A percentile compares a stretch with the other conserved stretches of the same genome.
These are phyloP conservation scores for Mucor sp. DNA, from an alignment of 371 early-diverging fungal species.

Conservation along the genomic window DNA sequence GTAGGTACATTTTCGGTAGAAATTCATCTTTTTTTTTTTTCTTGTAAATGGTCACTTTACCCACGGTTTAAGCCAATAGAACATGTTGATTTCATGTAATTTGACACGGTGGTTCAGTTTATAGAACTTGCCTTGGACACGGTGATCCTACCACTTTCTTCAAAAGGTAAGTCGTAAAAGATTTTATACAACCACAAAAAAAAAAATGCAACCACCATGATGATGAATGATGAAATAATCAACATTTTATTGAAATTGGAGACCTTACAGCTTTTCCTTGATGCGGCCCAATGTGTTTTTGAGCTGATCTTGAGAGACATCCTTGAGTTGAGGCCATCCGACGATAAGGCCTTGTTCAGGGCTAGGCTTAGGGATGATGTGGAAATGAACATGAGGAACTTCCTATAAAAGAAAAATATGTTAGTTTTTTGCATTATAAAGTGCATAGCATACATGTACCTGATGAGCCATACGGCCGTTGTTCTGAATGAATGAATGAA, in stretches of 20 bases:
- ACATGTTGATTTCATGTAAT: neutral
- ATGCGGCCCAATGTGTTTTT: slow-evolving; percentile 32
- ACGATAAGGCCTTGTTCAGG: slow-evolving; percentile 71
- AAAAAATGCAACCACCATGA: neutral
- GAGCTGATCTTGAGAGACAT: slow-evolving; percentile 39
- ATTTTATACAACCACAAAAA: neutral
- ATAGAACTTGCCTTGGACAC: slow-evolving; percentile 4
- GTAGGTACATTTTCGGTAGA: neutral
- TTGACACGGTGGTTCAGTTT: slow-evolving; percentile 9
- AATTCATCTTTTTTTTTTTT: slow-evolving; percentile 6
- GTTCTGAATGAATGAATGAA: slow-evolving; percentile 53
- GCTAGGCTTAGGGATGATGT: slow-evolving; percentile 84
- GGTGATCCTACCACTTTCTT: slow-evolving; percentile 6
- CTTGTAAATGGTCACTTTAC: slow-evolving; percentile 19
- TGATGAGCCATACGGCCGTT: slow-evolving; percentile 67
- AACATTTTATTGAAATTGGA: neutral
- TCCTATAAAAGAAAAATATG: slow-evolving; percentile 33
- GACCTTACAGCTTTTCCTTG: slow-evolving; percentile 36
- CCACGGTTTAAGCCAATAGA: slow-evolving; percentile 19
- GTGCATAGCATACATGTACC: slow-evolving; percentile 19
- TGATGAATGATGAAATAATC: neutral
- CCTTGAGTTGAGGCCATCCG: slow-evolving; percentile 57
- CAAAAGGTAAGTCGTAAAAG: slow-evolving; percentile 9
- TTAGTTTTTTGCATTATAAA: neutral
- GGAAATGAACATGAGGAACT: slow-evolving; percentile 92